Percentiles rank a stretch among this genome's conserved stretches.
These are phyloP conservation scores for Paracoccidioides brasiliensis DNA, from an alignment of 2,329 filamentous ascomycete genomes.

Conservation along the genomic window DNA sequence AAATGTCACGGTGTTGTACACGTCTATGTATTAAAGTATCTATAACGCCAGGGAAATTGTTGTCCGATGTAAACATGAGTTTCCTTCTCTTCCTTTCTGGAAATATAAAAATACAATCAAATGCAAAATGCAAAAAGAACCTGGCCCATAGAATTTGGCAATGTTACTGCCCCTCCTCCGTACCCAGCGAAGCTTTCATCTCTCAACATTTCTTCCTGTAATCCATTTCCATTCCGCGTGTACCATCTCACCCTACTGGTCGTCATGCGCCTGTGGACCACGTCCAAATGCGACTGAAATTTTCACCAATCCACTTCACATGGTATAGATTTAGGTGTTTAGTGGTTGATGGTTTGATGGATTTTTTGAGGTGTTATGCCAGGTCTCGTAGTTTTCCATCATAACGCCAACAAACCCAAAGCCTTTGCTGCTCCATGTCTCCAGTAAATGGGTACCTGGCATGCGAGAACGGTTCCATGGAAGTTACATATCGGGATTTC, in stretches of 20 bases:
- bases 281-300: background rate
- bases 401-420: background rate
- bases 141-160: too few relatives aligned
- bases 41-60: too few relatives aligned
- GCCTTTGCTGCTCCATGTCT: background rate
- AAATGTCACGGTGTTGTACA: too few relatives aligned
- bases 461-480: background rate
- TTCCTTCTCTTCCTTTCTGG: background rate
- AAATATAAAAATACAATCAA: background rate
- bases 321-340: background rate
- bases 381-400: background rate
- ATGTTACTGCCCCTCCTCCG: too few relatives aligned
- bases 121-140: too few relatives aligned
- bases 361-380: background rate
- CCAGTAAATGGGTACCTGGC: background rate
- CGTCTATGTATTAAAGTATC: too few relatives aligned
- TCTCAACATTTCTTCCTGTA: background rate
- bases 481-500: background rate
- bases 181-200: too few relatives aligned
- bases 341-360: background rate
- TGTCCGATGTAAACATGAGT: background rate
- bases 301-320: background rate
- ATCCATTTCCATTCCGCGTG: background rate
- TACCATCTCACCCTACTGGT: background rate
- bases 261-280: background rate